Base-by-base conservation (phyloP, 441 rosid genomes). In the Mallotus japonicus region DNA sequence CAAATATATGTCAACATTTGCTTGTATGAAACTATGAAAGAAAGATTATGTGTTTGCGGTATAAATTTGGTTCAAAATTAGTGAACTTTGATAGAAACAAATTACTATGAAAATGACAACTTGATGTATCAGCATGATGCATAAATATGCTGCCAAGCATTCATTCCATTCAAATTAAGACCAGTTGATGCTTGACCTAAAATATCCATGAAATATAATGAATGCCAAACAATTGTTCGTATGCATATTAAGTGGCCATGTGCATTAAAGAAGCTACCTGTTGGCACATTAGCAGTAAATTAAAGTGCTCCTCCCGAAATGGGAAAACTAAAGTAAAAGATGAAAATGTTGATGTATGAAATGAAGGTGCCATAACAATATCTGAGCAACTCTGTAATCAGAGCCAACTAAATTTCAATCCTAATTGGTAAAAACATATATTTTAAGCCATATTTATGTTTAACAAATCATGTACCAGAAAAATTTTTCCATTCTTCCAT, bases 401-500 rank as follows among this genome's bases (percentile, higher is more conserved):
- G 49, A 37, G 32, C 16, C 2, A 61, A 61, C 44, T 32, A 42
- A 13, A 55, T 37, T 37, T 6, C 40, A 37, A 37, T 37, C 0
- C 2, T 37, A 37, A 37, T 37, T 37, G 6, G 40, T 37, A 6
- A 37, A 37, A 37, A 37, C 40, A 37, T 37, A 37, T 37, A 37
- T 47, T 17, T 69, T 67, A 75, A 70, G 49, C 66, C 47, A 20
- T 22, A 65, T 60, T 32, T 20, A 24, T 66, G 12, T 57, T 65
- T 61, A 78, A 50, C 68, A 56, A 53, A 66, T 75, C 67, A 63
- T 9, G 34, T 88, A 95, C 98, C 99, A 92, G 85, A 86, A 91
- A 67, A 95, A 95, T 82, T 92, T 95, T 56, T 95, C 97, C 98
- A 92, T 92, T 83, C 99, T 89, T 76, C 99, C 99, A 82, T 95